phyloP scores from a whole-genome alignment of 441 rosid genomes.

The Aquilaria agallochum region DNA sequence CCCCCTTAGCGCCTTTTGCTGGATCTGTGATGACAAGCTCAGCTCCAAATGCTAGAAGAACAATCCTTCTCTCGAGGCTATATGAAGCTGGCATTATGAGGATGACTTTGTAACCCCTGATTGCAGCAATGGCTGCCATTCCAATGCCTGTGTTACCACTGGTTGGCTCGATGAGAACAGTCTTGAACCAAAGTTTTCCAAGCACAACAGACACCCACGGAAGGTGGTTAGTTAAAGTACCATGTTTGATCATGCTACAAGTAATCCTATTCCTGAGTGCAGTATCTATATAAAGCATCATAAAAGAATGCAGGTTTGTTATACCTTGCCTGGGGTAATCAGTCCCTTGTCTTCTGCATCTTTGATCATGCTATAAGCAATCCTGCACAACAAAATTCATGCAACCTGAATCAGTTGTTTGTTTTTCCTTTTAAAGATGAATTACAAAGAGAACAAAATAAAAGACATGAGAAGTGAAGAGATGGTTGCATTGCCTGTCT shows the following conservation, averaged over 20 bases:
- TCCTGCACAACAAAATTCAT: slow-evolving; percentile 27
- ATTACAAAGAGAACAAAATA: background rate
- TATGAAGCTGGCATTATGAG: slow-evolving; percentile 45
- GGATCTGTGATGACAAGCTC: slow-evolving; percentile 52
- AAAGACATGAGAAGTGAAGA: background rate
- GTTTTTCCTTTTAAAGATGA: background rate
- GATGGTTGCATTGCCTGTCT: slow-evolving; percentile 42
- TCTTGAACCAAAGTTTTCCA: slow-evolving; percentile 25
- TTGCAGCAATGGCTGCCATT: slow-evolving; percentile 70
- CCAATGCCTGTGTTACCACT: slow-evolving; percentile 81
- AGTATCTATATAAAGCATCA: background rate
- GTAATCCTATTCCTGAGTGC: background rate
- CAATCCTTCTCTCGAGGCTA: slow-evolving; percentile 61
- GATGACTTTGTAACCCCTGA: slow-evolving; percentile 59
- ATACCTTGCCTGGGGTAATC: slow-evolving; percentile 79
- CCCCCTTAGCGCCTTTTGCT: slow-evolving; percentile 36
- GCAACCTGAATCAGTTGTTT: background rate
- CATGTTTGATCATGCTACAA: background rate
- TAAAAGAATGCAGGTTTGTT: background rate
- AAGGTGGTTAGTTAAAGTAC: slow-evolving; percentile 11
- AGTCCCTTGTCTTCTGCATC: slow-evolving; percentile 82
- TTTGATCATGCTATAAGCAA: slow-evolving; percentile 69
- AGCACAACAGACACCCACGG: slow-evolving; percentile 11
- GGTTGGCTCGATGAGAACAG: slow-evolving; percentile 52
- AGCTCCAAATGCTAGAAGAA: slow-evolving; percentile 72